These are phyloP conservation scores for Lepidium didymum DNA, from an alignment of 345 rosid genomes.

Conservation along the genomic window DNA sequence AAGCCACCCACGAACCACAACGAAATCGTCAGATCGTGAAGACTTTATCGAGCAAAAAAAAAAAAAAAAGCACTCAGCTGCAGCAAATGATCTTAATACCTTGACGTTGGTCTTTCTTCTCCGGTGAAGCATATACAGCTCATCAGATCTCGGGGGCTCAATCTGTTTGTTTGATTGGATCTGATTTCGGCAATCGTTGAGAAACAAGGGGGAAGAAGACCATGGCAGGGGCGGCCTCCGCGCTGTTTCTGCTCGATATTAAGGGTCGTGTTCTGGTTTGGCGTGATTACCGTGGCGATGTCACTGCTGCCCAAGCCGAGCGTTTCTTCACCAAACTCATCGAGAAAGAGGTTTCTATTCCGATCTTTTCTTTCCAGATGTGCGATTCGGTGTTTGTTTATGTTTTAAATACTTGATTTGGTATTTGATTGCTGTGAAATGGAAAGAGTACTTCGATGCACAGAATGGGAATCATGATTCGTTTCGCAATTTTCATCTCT, in stretches of 20 bases:
- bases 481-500: background rate
- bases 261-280: conserved; percentile 73
- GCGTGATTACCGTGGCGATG: conserved; percentile 92
- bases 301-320: conserved; percentile 66
- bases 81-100: background rate
- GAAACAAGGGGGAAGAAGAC: background rate
- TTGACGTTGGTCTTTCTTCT: background rate
- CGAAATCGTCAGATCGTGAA: conserved; percentile 23
- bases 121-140: background rate
- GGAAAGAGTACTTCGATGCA: background rate
- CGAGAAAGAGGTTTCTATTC: conserved; percentile 59
- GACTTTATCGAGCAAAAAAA: background rate
- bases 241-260: conserved; percentile 72
- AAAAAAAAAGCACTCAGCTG: background rate
- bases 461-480: background rate
- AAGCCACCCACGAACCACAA: conserved; percentile 3
- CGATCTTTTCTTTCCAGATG: background rate
- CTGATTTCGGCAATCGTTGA: conserved; percentile 12
- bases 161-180: conserved; percentile 19
- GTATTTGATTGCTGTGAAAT: background rate
- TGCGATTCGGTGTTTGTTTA: background rate
- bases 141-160: conserved; percentile 20
- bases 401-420: background rate
- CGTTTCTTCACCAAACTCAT: conserved; percentile 81
- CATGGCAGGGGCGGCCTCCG: conserved; percentile 89